Conservation (phyloP, 148 eudicot genomes). For the Rhododendron simsii region DNA sequence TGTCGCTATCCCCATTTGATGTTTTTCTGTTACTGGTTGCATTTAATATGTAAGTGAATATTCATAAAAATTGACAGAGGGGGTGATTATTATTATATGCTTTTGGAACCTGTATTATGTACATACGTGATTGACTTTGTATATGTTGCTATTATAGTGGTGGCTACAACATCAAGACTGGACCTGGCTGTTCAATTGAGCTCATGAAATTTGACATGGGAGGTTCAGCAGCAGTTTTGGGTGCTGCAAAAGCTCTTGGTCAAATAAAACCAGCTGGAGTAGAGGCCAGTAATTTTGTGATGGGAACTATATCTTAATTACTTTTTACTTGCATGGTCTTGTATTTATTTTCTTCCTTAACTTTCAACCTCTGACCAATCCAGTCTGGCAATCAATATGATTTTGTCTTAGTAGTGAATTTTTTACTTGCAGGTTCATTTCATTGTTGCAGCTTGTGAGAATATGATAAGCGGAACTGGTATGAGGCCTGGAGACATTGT, state of each 20-base stretch:
- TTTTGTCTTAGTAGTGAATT: neutral
- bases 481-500: conserved; percentile 97
- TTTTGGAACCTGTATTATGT: neutral
- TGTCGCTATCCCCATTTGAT: neutral
- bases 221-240: conserved; percentile 96
- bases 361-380: neutral
- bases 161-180: conserved; percentile 98
- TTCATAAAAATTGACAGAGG: neutral
- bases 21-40: neutral
- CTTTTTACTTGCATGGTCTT: neutral
- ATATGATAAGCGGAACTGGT: conserved; percentile 99
- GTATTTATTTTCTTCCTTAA: neutral
- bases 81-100: neutral
- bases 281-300: conserved; percentile 49
- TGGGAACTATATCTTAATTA: neutral
- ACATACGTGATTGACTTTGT: conserved; percentile 1
- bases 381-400: neutral
- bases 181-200: conserved; percentile 88
- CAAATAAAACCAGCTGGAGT: conserved; percentile 97
- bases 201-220: conserved; percentile 98
- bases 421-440: conserved; percentile 78
- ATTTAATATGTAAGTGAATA: neutral
- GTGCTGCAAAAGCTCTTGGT: conserved; percentile 98
- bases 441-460: conserved; percentile 97
- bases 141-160: conserved; percentile 51